A percentile compares a stretch with the other conserved stretches of the same genome.
phyloP scores from a whole-genome alignment of 495 filamentous ascomycete species.

The Cercophora newfieldiana region DNA sequence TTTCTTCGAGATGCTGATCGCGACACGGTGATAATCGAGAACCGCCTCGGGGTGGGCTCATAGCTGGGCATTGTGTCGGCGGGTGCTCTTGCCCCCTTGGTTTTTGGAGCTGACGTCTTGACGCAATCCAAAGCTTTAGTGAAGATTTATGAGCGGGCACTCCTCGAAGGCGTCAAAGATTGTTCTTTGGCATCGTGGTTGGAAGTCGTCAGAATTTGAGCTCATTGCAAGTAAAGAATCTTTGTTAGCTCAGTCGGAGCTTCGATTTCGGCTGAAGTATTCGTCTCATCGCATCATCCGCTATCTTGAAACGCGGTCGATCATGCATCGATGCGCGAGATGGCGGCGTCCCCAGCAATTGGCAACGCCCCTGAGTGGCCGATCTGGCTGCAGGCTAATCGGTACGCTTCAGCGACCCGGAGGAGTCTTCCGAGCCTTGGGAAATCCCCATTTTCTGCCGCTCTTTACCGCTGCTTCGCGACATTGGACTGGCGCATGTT shows the following conservation, averaged over 20 bases:
- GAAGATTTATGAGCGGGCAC: background rate
- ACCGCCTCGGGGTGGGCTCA: slow-evolving; percentile 27
- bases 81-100: background rate
- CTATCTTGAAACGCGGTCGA: slow-evolving; percentile 19
- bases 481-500: background rate
- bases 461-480: background rate
- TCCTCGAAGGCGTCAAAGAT: background rate
- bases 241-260: background rate
- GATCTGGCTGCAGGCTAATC: background rate
- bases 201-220: background rate
- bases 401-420: background rate
- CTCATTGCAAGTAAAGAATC: background rate
- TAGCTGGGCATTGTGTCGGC: slow-evolving; percentile 26
- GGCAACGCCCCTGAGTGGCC: background rate
- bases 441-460: too few relatives aligned
- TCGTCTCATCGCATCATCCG: slow-evolving; percentile 10
- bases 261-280: slow-evolving; percentile 17
- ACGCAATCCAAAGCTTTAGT: background rate
- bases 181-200: background rate
- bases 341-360: background rate
- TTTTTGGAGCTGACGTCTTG: background rate
- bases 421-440: background rate
- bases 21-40: slow-evolving; percentile 24
- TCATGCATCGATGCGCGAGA: slow-evolving; percentile 14
- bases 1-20: slow-evolving; percentile 23